A percentile compares a stretch with the other conserved stretches of the same genome.
Conservation (phyloP, 176 grass and related monocot species). For the Avena insularis region DNA sequence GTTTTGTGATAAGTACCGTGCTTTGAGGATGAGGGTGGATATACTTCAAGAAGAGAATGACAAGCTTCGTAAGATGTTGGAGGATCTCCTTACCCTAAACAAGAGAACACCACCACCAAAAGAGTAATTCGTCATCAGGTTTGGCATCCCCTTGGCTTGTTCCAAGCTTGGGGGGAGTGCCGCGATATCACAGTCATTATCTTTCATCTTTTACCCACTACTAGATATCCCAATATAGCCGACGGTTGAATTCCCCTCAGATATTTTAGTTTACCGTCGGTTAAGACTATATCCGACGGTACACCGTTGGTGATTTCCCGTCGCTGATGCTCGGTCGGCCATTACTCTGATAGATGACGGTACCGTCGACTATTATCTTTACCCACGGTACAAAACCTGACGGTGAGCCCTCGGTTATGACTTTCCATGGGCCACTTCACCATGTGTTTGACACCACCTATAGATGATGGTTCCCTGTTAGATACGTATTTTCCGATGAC, state of each 20-base stretch:
- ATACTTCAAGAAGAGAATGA: too few relatives aligned
- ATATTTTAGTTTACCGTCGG: neutral
- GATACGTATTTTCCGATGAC: neutral
- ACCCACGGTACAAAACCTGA: neutral
- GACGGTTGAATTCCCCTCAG: neutral
- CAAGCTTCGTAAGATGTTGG: too few relatives aligned
- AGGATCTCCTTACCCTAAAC: too few relatives aligned
- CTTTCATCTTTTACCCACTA: neutral
- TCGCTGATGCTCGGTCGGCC: neutral
- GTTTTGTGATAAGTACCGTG: too few relatives aligned
- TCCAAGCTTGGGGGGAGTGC: too few relatives aligned
- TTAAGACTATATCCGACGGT: neutral
- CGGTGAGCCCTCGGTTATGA: neutral
- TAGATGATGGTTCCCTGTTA: neutral
- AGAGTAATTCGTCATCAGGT: too few relatives aligned
- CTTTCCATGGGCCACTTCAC: neutral
- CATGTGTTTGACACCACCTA: neutral
- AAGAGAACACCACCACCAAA: too few relatives aligned
- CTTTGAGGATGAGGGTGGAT: too few relatives aligned
- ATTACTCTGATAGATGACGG: neutral
- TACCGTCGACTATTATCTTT: neutral
- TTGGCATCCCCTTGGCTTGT: too few relatives aligned
- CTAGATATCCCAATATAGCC: neutral
- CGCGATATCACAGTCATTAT: too few relatives aligned
- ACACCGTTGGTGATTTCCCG: neutral